Base-by-base conservation (phyloP, 1,284 basidiomycete genomes). In the Fomitopsis betulina region DNA sequence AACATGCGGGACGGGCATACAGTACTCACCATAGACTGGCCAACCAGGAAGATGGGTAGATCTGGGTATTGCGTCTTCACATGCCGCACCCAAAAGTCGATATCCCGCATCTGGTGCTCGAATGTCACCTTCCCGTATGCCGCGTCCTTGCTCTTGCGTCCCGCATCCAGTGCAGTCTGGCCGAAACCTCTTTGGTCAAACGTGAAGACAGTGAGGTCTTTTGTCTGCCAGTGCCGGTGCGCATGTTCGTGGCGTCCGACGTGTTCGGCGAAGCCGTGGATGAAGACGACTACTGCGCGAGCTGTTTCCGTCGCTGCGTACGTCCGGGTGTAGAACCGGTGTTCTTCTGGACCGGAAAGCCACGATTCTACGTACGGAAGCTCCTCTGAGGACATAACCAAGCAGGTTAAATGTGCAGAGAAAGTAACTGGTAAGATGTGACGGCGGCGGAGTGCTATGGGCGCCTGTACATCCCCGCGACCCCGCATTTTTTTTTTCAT, bases 131-230 rank as follows among this genome's bases (percentile, higher is more conserved):
- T 86, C 3, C 80, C 89, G 67, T 87, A 91, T 27, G 77, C 63
- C 58, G 81, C 81, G 49, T 70, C 70, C 61, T 78, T 80, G 71
- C 72, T 76, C 63, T 71, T 72, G 52, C 79, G 73, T 57, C 73
- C 73, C 23, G 52, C 27, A 65, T 90, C 89, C 58, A 80, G 76
- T 2, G 86, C 88, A 1, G 94, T 96, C 49, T 81, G 76, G 1
- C 94, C 94, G 69, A 89, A 95, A 0, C 94, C 94, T 53, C 94
- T 83, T 74, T 93, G 89, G 76, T 96, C 94, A 68, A 83, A 93
- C 0, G 91, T 79, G 62, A 93, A 87, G 30, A 94, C 76, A 25
- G 82, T 80, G 63, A 93, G 79, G 1, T 82, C 85, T 23, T 76
- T 76, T 23, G 78, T 73, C 8, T 85, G 75, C 63, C 86, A 79